phyloP scores from a whole-genome alignment of 2,329 filamentous ascomycete species.

The Trichoderma sp. region DNA sequence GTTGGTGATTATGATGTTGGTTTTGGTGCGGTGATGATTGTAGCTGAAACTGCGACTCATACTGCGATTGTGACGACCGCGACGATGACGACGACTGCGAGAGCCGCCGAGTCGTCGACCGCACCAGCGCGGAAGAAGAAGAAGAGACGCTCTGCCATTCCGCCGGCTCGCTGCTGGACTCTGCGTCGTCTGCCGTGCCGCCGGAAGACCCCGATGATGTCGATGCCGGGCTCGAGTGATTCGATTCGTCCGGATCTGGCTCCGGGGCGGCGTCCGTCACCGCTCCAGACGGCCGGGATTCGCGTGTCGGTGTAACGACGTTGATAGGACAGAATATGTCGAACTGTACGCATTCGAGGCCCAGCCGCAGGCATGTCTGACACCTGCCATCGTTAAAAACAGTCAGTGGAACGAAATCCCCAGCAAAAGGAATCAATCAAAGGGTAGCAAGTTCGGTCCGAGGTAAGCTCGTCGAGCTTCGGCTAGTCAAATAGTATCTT shows the following conservation, averaged over 20 bases:
- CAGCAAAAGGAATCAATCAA: neutral
- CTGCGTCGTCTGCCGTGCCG: neutral
- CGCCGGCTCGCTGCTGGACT: neutral
- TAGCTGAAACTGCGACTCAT: neutral
- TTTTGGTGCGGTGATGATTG: neutral
- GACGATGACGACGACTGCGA: neutral
- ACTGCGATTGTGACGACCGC: neutral
- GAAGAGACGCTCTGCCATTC: neutral
- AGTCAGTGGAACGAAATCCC: neutral
- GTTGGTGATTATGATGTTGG: neutral
- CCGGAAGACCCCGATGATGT: neutral
- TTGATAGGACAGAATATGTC: conserved; percentile 19
- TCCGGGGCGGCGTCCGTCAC: neutral
- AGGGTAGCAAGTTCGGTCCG: neutral
- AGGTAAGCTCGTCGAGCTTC: neutral
- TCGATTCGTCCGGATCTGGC: neutral
- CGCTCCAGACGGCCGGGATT: conserved; percentile 6
- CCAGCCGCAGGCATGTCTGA: conserved; percentile 11
- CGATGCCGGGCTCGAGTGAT: conserved; percentile 3
- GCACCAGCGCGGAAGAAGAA: neutral
- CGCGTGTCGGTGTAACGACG: conserved; percentile 16
- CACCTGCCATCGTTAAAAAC: neutral
- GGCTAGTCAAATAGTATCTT: neutral
- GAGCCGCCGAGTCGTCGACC: neutral
- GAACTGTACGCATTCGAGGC: conserved; percentile 18